Base-by-base conservation (phyloP, 257 asterid species). In the Cruciata laevipes region DNA sequence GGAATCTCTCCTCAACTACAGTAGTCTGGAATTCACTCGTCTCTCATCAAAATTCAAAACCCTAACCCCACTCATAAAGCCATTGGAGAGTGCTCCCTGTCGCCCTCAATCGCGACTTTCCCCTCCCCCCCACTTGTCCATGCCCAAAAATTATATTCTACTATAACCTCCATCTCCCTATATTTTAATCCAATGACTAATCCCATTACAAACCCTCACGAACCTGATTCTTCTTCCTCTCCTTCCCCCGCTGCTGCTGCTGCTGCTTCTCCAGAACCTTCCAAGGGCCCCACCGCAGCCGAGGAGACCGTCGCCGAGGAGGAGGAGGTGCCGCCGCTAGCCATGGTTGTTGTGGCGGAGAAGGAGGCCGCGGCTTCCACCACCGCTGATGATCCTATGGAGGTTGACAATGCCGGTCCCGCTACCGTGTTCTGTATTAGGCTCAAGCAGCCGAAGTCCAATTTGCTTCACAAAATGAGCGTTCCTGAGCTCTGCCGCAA, bases 401-500 rank as follows among this genome's bases (percentile, higher is more conserved):
- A 89, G 37, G 89, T 84, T 78, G 91, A 84, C 69, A 42, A 84
- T 7, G 83, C 71, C 3, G 79, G 67, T 67, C 88, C 90, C 11
- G 89, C 96, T 1, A 85, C 83, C 55, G 94, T 93, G 30, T 93
- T 93, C 71, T 83, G 89, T 59, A 90, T 88, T 75, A 86, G 79
- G 77, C 88, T 93, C 24, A 86, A 82, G 81, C 99, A 93, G 77
- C 96, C 94, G 0, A 88, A 69, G 78, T 83, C 92, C 12, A 93
- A 81, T 80, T 81, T 90, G 81, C 81, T 85, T 78, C 87, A 90
- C 65, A 93, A 93, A 72, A 93, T 93, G 99, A 88, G 96, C 67
- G 97, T 93, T 72, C 99, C 99, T 0, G 99, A 93, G 80, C 99
- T 93, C 38, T 93, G 99, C 78, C 97, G 99, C 23, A 90, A 85